These are phyloP conservation scores for Fusarium mundagurra DNA, from an alignment of 2,329 filamentous ascomycete species.

Conservation along the genomic window DNA sequence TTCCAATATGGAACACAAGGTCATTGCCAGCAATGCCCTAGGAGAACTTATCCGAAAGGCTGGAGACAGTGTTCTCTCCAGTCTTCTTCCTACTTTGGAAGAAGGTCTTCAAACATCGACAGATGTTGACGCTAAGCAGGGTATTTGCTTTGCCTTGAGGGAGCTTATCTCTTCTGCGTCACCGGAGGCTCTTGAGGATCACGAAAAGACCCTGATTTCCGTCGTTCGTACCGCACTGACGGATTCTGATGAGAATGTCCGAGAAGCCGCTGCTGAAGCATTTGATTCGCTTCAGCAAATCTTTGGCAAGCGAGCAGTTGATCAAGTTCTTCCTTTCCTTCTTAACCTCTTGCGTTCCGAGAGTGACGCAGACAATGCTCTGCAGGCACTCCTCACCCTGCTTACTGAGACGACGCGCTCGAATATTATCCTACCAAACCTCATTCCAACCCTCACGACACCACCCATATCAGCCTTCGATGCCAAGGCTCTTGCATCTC, in stretches of 20 bases:
- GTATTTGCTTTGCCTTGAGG: conserved; percentile 94
- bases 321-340: conserved; percentile 93
- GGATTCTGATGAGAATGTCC: conserved; percentile 87
- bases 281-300: conserved; percentile 96
- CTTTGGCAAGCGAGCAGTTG: conserved; percentile 91
- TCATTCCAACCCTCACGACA: conserved; percentile 91
- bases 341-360: conserved; percentile 89
- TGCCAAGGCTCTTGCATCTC: conserved; percentile 88
- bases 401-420: conserved; percentile 93
- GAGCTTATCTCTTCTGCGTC: conserved; percentile 93
- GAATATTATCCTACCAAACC: conserved; percentile 95
- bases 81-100: conserved; percentile 88
- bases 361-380: conserved; percentile 87
- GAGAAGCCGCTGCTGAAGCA: conserved; percentile 95
- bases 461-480: conserved; percentile 95
- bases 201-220: conserved; percentile 93
- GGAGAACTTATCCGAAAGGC: conserved; percentile 97
- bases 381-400: conserved; percentile 91
- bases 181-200: conserved; percentile 88
- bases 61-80: conserved; percentile 90
- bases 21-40: conserved; percentile 96
- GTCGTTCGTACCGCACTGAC: conserved; percentile 93
- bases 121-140: conserved; percentile 93
- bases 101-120: conserved; percentile 88
- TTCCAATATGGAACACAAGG: conserved; percentile 97